Percentiles rank a stretch among this genome's conserved stretches.
Conservation (phyloP, 2,329 filamentous ascomycete species). For the Scytalidium lignicola region DNA sequence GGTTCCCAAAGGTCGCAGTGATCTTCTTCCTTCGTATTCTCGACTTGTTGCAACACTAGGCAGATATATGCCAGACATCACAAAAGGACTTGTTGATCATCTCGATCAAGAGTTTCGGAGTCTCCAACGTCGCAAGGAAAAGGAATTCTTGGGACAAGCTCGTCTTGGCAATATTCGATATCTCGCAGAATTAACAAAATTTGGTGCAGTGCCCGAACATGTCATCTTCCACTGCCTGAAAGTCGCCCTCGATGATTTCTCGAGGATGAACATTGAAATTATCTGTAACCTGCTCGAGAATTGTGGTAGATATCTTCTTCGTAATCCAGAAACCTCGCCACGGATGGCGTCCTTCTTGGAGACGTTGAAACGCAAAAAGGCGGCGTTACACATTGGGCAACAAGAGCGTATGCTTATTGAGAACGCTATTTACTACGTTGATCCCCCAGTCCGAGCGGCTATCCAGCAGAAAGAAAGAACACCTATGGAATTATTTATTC, state of each 20-base stretch:
- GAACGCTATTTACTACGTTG: slow-evolving; percentile 96
- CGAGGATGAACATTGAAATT: slow-evolving; percentile 98
- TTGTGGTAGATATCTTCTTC: slow-evolving; percentile 87
- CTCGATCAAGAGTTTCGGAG: slow-evolving; percentile 96
- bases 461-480: slow-evolving; percentile 97
- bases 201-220: slow-evolving; percentile 95
- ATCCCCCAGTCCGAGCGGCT: slow-evolving; percentile 86
- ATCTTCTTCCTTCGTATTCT: slow-evolving; percentile 87
- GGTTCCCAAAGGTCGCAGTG: slow-evolving; percentile 87
- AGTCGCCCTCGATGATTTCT: slow-evolving; percentile 95
- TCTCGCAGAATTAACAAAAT: slow-evolving; percentile 93
- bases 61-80: slow-evolving; percentile 91
- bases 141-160: slow-evolving; percentile 93
- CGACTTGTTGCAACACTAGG: slow-evolving; percentile 88
- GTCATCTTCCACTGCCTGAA: slow-evolving; percentile 99
- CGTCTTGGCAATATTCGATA: slow-evolving; percentile 95
- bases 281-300: slow-evolving; percentile 95
- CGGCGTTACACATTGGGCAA: slow-evolving; percentile 88
- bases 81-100: slow-evolving; percentile 84
- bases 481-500: slow-evolving; percentile 86
- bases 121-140: slow-evolving; percentile 91
- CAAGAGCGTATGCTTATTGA: slow-evolving; percentile 98
- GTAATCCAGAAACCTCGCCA: slow-evolving; percentile 86
- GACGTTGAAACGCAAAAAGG: slow-evolving; percentile 92
- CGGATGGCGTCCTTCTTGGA: slow-evolving; percentile 93